Base-by-base conservation (phyloP, 768 basidiomycete species). In the Russula virescens region DNA sequence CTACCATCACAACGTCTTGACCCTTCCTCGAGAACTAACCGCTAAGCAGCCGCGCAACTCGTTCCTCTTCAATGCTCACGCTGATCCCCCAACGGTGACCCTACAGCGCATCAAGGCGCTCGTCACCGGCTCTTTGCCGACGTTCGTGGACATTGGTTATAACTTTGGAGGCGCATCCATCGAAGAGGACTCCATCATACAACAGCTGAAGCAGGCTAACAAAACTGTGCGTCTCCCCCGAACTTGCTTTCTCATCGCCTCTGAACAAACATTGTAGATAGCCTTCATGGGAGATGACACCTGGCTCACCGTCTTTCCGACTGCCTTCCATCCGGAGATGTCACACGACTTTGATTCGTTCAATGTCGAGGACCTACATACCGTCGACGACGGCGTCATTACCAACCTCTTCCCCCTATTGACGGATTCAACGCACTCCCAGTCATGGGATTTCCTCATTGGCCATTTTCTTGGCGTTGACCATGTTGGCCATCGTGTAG, bases 211-310 rank as follows among this genome's bases (percentile, higher is more conserved):
- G 7, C 64, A 75, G 14, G 80, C 81, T 0, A 84, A 82, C 16
- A 87, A 82, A 73, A 85, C 79, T 71, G 90, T 89, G 67, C 69
- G 76, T 63, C 46, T 45, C 21, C 18, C 31, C 10, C 1, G 25
- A 6, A 28, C 14, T 11, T 31, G 16, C 18, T 26, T 31, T 7
- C 25, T 14, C 11, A 8, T 31, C 0, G 8, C 3, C 13, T 45
- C 43, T 45, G 10, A 56, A 11, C 28, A 21, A 18, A 23, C 55
- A 62, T 58, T 70, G 62, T 77, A 89, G 82, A 75, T 91, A 55
- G 91, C 89, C 1, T 89, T 98, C 72, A 92, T 92, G 86, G 96
- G 97, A 0, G 96, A 98, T 70, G 94, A 98, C 72, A 99, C 97
- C 0, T 99, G 97, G 97, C 83, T 89, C 74, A 82, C 86, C 1